Base-by-base conservation (phyloP, 176 grass and related monocot species). In the Pontederia paniculata region DNA sequence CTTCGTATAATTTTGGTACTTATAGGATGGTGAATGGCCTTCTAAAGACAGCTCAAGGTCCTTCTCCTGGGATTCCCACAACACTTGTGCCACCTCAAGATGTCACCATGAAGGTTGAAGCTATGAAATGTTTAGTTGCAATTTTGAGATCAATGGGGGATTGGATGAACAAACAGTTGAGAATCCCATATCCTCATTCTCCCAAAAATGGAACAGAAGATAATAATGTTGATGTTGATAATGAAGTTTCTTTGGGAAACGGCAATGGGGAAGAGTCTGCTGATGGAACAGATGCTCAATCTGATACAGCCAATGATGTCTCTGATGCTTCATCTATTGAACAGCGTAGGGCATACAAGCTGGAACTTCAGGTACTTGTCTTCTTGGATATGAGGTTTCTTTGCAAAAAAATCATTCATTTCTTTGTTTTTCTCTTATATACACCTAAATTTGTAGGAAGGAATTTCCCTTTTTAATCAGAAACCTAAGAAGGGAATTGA, bases 111-210 rank as follows among this genome's bases (percentile, higher is more conserved):
- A 98, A 98, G 76, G 84, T 75, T 73, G 93, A 91, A 84, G 86
- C 93, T 20, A 91, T 98, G 93, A 98, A 91, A 81, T 91, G 86
- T 66, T 82, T 98, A 63, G 87, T 98, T 23, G 80, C 93, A 60
- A 98, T 98, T 66, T 77, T 98, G 56, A 98, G 75, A 79, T 98
- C 93, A 44, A 98, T 98, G 93, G 93, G 93, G 56, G 93, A 98
- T 82, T 98, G 93, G 93, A 91, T 98, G 93, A 98, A 98, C 75
- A 98, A 91, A 73, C 93, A 98, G 60, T 76, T 98, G 62, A 77
- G 86, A 19, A 91, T 98, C 81, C 83, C 86, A 57, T 86, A 80
- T 77, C 68, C 80, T 16, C 66, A 84, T 66, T 82, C 83, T 79
- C 80, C 70, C 79, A 75, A 73, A 66, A 62, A 68, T 75, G 86